Evolutionary conservation across 805 yeast species (phyloP).

Genomic region (Teunomyces stri): DNA sequence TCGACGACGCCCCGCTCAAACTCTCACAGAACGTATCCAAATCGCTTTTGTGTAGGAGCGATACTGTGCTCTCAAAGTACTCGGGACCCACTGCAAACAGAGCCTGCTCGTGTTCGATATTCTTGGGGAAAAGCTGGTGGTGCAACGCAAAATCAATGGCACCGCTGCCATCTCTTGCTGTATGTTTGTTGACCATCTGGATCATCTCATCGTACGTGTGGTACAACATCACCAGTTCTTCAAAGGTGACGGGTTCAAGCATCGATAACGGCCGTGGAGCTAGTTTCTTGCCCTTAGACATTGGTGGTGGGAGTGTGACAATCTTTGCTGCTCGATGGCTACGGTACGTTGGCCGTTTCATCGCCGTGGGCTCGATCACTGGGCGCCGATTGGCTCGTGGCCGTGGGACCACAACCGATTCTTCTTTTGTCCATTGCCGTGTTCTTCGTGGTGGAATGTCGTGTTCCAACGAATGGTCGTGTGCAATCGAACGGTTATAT

Average conservation of each 20-base stretch:
- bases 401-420: neutral
- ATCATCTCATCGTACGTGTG: conserved; percentile 20
- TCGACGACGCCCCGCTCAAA: conserved; percentile 10
- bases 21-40: conserved; percentile 24
- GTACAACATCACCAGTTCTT: conserved; percentile 13
- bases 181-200: conserved; percentile 12
- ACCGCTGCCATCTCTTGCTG: conserved; percentile 10
- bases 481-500: conserved; percentile 16
- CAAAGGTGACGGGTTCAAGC: conserved; percentile 13
- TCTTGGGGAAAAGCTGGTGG: conserved; percentile 23
- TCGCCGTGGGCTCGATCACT: neutral
- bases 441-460: conserved; percentile 25
- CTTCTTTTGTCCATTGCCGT: neutral
- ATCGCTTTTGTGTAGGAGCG: conserved; percentile 11
- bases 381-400: neutral
- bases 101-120: conserved; percentile 19
- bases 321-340: neutral
- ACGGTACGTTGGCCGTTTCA: neutral
- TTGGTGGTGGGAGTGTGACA: too few species aligned
- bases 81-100: conserved; percentile 15
- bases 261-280: neutral
- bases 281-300: neutral
- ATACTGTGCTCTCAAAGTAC: conserved; percentile 3
- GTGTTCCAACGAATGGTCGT: conserved; percentile 16
- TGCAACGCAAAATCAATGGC: conserved; percentile 24